A percentile compares a stretch with the other conserved stretches of the same genome.
Conservation (phyloP, 306 rosid species). For the Rosa lucieae region DNA sequence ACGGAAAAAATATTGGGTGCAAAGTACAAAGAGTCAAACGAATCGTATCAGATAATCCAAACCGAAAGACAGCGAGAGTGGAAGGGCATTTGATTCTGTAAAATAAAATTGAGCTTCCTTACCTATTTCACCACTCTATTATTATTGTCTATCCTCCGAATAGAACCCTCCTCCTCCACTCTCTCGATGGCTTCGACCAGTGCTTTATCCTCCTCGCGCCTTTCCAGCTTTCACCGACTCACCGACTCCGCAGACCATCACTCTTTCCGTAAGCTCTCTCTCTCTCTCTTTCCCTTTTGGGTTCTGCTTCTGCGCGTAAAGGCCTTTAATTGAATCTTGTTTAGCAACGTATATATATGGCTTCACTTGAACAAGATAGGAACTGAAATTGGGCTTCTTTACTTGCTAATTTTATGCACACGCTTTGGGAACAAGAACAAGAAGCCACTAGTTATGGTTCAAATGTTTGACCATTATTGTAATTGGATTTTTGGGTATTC, state of each 20-base stretch:
- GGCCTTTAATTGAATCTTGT: background rate
- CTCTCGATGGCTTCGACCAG: constrained; percentile 31
- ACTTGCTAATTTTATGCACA: background rate
- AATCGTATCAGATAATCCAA: background rate
- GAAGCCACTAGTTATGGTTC: background rate
- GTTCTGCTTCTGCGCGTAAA: background rate
- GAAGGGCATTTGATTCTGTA: no score
- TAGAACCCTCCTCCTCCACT: background rate
- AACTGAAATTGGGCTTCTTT: background rate
- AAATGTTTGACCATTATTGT: background rate
- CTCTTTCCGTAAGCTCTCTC: constrained; percentile 30
- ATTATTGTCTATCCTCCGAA: no score
- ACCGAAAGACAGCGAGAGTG: background rate
- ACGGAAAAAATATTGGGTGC: no score
- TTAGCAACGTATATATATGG: background rate
- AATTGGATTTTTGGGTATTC: background rate
- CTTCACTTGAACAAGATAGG: background rate
- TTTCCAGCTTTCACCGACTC: constrained; percentile 19
- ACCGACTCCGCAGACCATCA: constrained; percentile 7
- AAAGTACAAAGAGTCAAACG: background rate
- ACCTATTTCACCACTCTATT: background rate
- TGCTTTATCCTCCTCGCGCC: constrained; percentile 27
- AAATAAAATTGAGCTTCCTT: background rate
- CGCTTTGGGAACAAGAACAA: background rate
- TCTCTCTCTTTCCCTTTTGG: no score